A percentile compares a stretch with the other conserved stretches of the same genome.
phyloP scores from a whole-genome alignment of 2,329 filamentous ascomycete species.

The Nemania abortiva region DNA sequence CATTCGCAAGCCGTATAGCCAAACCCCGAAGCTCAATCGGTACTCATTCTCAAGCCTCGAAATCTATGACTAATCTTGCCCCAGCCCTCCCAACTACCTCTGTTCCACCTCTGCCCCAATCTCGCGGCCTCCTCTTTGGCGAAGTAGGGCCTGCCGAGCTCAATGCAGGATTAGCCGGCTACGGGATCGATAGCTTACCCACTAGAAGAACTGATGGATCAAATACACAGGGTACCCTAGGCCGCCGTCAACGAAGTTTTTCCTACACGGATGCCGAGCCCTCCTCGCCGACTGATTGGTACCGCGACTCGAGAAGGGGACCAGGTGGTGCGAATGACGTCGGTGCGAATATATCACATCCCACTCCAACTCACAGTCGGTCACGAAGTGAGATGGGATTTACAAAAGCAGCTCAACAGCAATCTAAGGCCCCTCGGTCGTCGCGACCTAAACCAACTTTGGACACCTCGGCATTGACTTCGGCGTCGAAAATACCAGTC shows the following conservation, averaged over 20 bases:
- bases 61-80: constrained; percentile 59
- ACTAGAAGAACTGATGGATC: constrained; percentile 78
- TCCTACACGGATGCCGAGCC: constrained; percentile 70
- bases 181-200: constrained; percentile 68
- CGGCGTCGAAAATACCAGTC: constrained; percentile 60
- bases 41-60: constrained; percentile 55
- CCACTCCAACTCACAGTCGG: constrained; percentile 60
- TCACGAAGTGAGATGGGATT: constrained; percentile 72
- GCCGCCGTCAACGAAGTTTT: constrained; percentile 63
- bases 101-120: constrained; percentile 50
- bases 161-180: constrained; percentile 65
- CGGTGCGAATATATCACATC: constrained; percentile 44
- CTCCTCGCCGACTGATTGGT: constrained; percentile 70
- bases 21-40: constrained; percentile 61
- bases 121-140: constrained; percentile 75
- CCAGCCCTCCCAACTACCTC: constrained; percentile 49
- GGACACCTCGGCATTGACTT: constrained; percentile 48
- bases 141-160: constrained; percentile 75
- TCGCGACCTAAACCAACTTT: constrained; percentile 53
- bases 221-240: constrained; percentile 66
- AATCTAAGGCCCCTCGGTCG: constrained; percentile 50
- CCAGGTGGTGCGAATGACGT: constrained; percentile 38
- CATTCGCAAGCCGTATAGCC: constrained; percentile 70
- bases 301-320: constrained; percentile 44
- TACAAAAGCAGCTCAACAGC: constrained; percentile 50